Base-by-base conservation (phyloP, 768 basidiomycete genomes). In the Dacryopinax spathularia region DNA sequence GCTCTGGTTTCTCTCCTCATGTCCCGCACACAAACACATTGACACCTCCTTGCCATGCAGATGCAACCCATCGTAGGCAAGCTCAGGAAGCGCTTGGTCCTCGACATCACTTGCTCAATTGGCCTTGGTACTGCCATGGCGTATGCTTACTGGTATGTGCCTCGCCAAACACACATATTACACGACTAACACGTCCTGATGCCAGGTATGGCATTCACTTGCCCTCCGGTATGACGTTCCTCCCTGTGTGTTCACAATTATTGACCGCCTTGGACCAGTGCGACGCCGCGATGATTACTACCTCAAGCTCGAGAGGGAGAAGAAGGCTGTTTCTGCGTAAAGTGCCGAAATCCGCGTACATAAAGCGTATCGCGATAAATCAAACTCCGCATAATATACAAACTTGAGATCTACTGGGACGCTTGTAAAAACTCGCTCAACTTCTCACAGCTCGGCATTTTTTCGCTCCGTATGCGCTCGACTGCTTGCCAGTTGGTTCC, bases 401-500 rank as follows among this genome's bases (percentile, higher is more conserved):
- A 68, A 25, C 69, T 66, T 10, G 25, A 29, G 31, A 27, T 29
- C 48, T 56, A 56, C 9, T 56, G 31, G 3, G 48, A 56, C 15
- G 48, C 48, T 20, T 56, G 48, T 29, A 56, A 29, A 35, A 71
- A 61, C 33, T 62, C 74, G 73, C 78, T 84, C 70, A 94, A 76
- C 74, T 85, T 84, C 65, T 91, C 88, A 71, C 94, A 97, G 69
- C 82, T 85, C 65, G 80, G 79, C 56, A 91, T 78, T 35, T 78
- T 80, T 77, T 93, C 87, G 33, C 74, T 75, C 60, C 88, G 81
- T 61, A 96, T 87, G 67, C 75, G 73, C 72, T 80, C 78, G 64
- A 98, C 87, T 75, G 90, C 89, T 33, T 91, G 87, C 88, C 89
- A 91, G 72, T 98, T 89, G 12, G 91, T 89, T 33, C 92, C 90